Percentiles rank a stretch among this genome's conserved stretches.
phyloP scores from a whole-genome alignment of 2,329 filamentous ascomycete species.

The Sclerotinia glacialis region DNA sequence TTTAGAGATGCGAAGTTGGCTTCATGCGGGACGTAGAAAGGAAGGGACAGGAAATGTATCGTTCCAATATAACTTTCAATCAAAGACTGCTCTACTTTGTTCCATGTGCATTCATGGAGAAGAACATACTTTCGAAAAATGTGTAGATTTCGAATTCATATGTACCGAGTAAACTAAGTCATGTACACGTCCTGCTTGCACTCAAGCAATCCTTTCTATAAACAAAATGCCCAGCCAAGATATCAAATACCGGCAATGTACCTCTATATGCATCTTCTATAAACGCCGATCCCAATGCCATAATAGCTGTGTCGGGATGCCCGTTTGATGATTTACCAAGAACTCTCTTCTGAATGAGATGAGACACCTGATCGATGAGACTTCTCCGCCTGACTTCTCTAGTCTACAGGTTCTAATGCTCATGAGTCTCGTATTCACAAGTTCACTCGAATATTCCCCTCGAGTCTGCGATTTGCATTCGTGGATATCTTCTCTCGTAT shows the following conservation, averaged over 20 bases:
- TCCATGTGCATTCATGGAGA: neutral
- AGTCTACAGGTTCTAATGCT: neutral
- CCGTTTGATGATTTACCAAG: neutral
- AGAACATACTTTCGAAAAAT: neutral
- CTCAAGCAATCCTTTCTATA: slow-evolving; percentile 1
- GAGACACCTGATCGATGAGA: neutral
- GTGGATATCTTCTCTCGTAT: neutral
- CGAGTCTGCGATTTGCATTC: neutral
- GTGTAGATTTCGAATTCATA: slow-evolving; percentile 1
- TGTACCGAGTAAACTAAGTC: neutral
- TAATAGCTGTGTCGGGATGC: neutral
- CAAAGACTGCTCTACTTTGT: neutral
- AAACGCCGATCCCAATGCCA: slow-evolving; percentile 9
- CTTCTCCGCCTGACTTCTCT: neutral
- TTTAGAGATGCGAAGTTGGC: neutral
- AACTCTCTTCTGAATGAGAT: neutral
- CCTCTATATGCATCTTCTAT: neutral
- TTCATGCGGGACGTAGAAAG: neutral
- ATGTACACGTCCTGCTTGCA: neutral
- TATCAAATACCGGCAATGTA: neutral
- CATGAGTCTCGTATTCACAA: neutral
- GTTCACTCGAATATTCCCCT: neutral
- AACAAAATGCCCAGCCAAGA: neutral
- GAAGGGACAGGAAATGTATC: too few species aligned
- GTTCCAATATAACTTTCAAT: neutral